Evolutionary conservation across 140 eudicot genomes (phyloP), one percentile per base, ranked within the genome.

Genomic region (Erigeron philadelphicus): DNA sequence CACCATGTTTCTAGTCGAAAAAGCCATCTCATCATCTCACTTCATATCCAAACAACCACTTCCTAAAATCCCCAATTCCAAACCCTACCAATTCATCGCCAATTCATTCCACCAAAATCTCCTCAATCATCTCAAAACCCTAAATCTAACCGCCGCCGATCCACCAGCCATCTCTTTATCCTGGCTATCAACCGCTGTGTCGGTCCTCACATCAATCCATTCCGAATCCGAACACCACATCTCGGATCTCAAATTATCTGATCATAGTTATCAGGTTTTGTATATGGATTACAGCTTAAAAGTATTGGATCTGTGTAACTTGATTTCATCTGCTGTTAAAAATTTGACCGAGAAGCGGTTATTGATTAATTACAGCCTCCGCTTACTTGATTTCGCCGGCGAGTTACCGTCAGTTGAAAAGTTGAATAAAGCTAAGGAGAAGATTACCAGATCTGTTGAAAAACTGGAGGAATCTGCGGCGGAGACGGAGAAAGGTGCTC

Each of bases 271-370:
- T 61, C 73, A 72, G 15, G 67, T 61, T 64, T 77, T 82, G 67
- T 82, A 82, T 42, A 40, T 82, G 76, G 73, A 78, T 61, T 77
- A 82, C 16, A 82, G 86, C 42, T 41, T 78, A 23, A 82, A 82
- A 58, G 75, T 82, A 46, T 40, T 78, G 8, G 86, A 82, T 66
- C 63, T 82, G 46, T 82, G 83, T 59, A 78, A 78, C 25, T 75
- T 77, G 81, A 46, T 82, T 9, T 74, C 86, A 6, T 75, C 78
- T 7, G 80, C 81, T 66, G 74, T 82, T 54, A 75, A 75, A 63
- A 70, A 42, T 12, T 50, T 82, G 10, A 67, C 84, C 16, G 81
- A 82, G 3, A 75, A 75, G n/a, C 81, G 84, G 0, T 42, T 79
- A 45, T 67, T 71, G 79, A 61, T 82, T 54, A 75, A 82, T 40